phyloP scores from a whole-genome alignment of 257 asterid species.

The Plectranthus barbatus region DNA sequence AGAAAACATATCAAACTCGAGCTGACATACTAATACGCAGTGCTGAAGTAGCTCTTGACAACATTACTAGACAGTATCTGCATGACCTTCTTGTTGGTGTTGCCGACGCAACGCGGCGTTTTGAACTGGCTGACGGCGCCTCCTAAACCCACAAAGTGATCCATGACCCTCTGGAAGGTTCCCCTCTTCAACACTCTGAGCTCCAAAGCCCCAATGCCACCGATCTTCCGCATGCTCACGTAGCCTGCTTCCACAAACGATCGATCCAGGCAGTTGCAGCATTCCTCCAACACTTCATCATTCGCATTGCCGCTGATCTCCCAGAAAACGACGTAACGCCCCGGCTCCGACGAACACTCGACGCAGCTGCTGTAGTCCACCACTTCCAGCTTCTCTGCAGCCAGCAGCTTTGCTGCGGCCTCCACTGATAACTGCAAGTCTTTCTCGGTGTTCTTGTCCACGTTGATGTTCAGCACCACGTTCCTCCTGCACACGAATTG shows the following conservation, averaged over 20 bases:
- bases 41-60: conserved; percentile 49
- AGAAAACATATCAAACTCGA: not conserved
- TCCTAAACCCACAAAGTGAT: conserved; percentile 66
- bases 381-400: conserved; percentile 46
- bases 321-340: conserved; percentile 57
- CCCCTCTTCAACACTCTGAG: conserved; percentile 50
- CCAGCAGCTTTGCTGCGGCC: conserved; percentile 33
- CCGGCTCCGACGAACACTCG: conserved; percentile 38
- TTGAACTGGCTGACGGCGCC: conserved; percentile 87
- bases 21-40: conserved; percentile 26
- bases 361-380: conserved; percentile 58
- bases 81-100: conserved; percentile 29
- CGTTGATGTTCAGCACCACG: conserved; percentile 48
- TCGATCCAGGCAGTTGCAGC: conserved; percentile 59
- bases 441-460: conserved; percentile 73
- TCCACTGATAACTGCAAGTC: conserved; percentile 63
- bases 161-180: conserved; percentile 64
- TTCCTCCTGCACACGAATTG: conserved; percentile 54
- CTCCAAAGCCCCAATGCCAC: conserved; percentile 52
- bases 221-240: conserved; percentile 41
- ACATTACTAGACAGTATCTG: conserved; percentile 43
- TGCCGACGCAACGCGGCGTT: conserved; percentile 66
- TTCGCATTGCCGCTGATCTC: conserved; percentile 41
- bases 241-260: conserved; percentile 62
- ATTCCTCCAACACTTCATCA: conserved; percentile 34